phyloP scores from a whole-genome alignment of 805 yeast species.

The Yamadazyma phyllophila region DNA sequence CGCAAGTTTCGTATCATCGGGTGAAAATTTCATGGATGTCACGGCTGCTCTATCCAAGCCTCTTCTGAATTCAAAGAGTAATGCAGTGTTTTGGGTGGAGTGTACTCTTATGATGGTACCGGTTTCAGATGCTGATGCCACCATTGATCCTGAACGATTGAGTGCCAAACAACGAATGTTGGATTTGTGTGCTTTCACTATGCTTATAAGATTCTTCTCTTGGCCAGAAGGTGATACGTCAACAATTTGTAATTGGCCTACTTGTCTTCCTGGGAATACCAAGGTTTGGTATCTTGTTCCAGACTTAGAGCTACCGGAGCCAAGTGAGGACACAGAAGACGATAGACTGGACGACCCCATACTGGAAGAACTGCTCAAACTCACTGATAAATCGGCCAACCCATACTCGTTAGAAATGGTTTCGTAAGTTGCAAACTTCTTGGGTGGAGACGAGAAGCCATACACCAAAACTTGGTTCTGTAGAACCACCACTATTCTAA shows the following conservation, averaged over 20 bases:
- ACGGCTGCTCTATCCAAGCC: conserved; percentile 85
- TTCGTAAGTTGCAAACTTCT: conserved; percentile 59
- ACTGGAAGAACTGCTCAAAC: conserved; percentile 7
- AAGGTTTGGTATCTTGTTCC: conserved; percentile 45
- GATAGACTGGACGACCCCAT: conserved; percentile 9
- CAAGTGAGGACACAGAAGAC: conserved; percentile 10
- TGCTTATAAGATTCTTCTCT: conserved; percentile 60
- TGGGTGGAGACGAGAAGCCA: conserved; percentile 80
- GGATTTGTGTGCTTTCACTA: conserved; percentile 76
- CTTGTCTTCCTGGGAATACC: conserved; percentile 74
- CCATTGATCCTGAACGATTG: conserved; percentile 59
- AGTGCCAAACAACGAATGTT: conserved; percentile 61
- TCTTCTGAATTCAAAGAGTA: conserved; percentile 81
- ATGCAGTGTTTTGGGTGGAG: conserved; percentile 62
- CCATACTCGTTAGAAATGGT: conserved; percentile 65
- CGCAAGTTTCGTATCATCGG: conserved; percentile 72
- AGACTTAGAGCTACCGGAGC: conserved; percentile 11
- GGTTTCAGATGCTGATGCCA: conserved; percentile 78
- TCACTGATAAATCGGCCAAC: conserved; percentile 53
- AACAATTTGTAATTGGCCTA: conserved; percentile 79
- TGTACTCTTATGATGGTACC: conserved; percentile 81
- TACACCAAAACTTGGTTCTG: conserved; percentile 67
- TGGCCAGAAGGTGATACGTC: conserved; percentile 67
- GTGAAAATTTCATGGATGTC: conserved; percentile 81
- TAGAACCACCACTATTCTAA: conserved; percentile 71